Percentiles rank a stretch among this genome's conserved stretches.
Conservation (phyloP, 2,329 filamentous ascomycete genomes). For the Emmonsia crescens region DNA sequence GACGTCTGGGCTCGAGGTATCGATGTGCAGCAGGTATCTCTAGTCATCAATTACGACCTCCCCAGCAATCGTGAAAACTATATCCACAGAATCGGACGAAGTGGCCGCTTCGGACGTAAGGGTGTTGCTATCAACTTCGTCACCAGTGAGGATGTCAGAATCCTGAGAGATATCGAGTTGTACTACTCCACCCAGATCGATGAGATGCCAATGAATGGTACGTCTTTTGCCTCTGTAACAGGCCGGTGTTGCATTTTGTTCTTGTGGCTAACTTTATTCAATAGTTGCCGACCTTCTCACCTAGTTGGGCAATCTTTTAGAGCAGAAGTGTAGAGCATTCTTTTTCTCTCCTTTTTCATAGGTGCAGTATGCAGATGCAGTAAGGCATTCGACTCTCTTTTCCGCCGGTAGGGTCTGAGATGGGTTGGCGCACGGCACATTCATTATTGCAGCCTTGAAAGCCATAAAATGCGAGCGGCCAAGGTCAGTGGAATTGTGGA, state of each 20-base stretch:
- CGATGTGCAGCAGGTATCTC: constrained; percentile 93
- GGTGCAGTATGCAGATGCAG: not conserved
- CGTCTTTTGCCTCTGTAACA: constrained; percentile 22
- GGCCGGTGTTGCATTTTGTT: not conserved
- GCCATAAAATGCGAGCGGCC: not conserved
- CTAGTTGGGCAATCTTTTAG: constrained; percentile 4
- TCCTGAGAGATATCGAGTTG: constrained; percentile 91
- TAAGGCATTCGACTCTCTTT: not conserved
- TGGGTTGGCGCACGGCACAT: not conserved
- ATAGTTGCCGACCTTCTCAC: constrained; percentile 18
- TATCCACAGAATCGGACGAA: constrained; percentile 94
- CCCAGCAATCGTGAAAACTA: constrained; percentile 99
- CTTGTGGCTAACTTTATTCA: not conserved
- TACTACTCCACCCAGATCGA: constrained; percentile 97
- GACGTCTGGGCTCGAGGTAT: constrained; percentile 98
- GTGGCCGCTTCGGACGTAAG: constrained; percentile 91
- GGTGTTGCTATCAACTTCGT: constrained; percentile 99
- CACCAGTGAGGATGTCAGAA: constrained; percentile 93
- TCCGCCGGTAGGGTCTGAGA: not conserved
- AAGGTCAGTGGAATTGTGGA: constrained; percentile 9
- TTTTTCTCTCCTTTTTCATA: not conserved
- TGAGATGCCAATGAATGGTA: constrained; percentile 97
- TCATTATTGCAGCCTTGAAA: not conserved
- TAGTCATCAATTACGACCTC: constrained; percentile 98
- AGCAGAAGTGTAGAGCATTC: not conserved